A percentile compares a stretch with the other conserved stretches of the same genome.
Conservation (phyloP, 2,329 filamentous ascomycete species). For the Colletotrichum truncatum region DNA sequence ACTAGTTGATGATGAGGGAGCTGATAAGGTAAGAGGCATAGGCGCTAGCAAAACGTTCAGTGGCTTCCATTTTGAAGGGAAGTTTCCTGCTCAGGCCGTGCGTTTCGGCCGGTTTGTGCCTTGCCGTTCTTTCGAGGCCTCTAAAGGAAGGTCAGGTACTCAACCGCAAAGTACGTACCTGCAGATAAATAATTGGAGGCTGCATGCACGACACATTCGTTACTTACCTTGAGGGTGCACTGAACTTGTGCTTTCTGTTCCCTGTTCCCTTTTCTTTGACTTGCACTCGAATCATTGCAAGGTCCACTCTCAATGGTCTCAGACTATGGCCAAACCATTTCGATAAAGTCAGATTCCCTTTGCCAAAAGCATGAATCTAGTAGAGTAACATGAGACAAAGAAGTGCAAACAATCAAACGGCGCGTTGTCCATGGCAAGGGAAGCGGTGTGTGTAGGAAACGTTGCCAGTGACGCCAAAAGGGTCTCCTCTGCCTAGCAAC, state of each 20-base stretch:
- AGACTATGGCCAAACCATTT: slow-evolving; percentile 16
- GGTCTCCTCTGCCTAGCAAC: neutral
- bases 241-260: neutral
- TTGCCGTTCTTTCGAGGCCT: neutral
- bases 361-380: neutral
- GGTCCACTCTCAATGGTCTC: slow-evolving; percentile 21
- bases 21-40: neutral
- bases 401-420: slow-evolving; percentile 13
- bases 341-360: slow-evolving; percentile 24
- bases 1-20: too few relatives aligned
- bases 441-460: slow-evolving; percentile 13
- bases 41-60: neutral
- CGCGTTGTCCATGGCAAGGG: neutral
- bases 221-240: neutral
- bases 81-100: neutral
- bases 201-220: neutral
- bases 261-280: slow-evolving; percentile 1
- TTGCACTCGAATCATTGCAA: slow-evolving; percentile 11
- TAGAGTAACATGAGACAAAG: slow-evolving; percentile 14
- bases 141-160: neutral
- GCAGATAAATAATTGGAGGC: neutral
- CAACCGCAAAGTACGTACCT: neutral
- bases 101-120: neutral
- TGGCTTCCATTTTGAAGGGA: neutral
- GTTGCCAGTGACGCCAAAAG: slow-evolving; percentile 12